Conservation (phyloP, 2,329 filamentous ascomycete genomes). For the Aspergillus floridensis region DNA sequence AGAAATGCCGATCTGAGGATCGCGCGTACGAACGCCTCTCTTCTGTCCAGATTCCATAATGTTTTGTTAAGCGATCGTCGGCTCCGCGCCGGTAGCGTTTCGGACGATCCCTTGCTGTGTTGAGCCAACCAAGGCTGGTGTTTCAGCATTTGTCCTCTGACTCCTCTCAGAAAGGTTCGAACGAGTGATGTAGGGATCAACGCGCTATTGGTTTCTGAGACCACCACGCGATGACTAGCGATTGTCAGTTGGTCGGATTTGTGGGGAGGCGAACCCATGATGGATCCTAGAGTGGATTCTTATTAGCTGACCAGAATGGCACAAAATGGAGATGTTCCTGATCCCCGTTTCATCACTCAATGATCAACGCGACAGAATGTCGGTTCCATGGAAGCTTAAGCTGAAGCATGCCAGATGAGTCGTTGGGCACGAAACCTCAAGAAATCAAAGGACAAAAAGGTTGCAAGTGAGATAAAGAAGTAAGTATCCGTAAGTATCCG, state of each 20-base stretch:
- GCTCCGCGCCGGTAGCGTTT: slow-evolving; percentile 10
- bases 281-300: neutral
- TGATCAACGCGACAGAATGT: neutral
- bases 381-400: neutral
- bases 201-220: slow-evolving; percentile 21
- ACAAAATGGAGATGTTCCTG: neutral
- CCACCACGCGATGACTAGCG: slow-evolving; percentile 14
- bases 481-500: too few species aligned
- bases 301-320: neutral
- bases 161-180: neutral
- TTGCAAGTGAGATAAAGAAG: too few species aligned
- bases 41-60: slow-evolving; percentile 16
- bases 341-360: neutral
- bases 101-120: slow-evolving; percentile 14
- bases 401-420: neutral
- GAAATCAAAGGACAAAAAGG: too few species aligned
- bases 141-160: slow-evolving; percentile 8
- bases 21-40: slow-evolving; percentile 4
- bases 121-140: neutral
- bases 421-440: neutral
- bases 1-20: slow-evolving; percentile 19
- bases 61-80: slow-evolving; percentile 9
- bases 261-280: neutral
- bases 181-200: slow-evolving; percentile 18
- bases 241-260: slow-evolving; percentile 5